These are phyloP conservation scores for Tagetes patula DNA, from an alignment of 129 eudicot species.

Conservation along the genomic window DNA sequence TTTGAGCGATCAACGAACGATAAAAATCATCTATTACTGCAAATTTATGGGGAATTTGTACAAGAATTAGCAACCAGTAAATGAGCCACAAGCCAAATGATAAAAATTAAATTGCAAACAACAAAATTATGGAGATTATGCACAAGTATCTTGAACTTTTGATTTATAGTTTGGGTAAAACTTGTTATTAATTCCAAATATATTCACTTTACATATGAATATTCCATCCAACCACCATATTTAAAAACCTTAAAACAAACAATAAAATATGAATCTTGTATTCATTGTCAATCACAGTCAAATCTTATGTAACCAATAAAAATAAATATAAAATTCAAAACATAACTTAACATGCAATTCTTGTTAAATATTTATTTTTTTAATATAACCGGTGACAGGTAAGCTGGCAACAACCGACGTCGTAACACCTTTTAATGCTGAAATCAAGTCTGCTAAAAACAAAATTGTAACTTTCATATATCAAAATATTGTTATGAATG, in stretches of 20 bases:
- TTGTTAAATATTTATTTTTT: no score
- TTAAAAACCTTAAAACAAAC: neutral
- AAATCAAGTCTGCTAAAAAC: no score
- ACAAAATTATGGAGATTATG: neutral
- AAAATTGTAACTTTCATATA: no score
- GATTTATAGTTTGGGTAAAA: slow-evolving; percentile 4
- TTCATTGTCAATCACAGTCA: slow-evolving; percentile 14
- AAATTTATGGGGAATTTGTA: slow-evolving; percentile 8
- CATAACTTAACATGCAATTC: no score
- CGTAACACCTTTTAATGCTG: no score
- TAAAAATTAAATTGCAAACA: slow-evolving; percentile 1
- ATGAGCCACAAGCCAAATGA: slow-evolving; percentile 1
- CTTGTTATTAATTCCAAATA: neutral
- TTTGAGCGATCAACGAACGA: neutral
- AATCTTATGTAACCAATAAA: neutral
- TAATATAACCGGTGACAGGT: no score
- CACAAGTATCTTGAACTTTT: neutral
- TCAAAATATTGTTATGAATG: no score
- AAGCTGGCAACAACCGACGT: no score
- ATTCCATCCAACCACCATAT: neutral
- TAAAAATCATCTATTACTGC: slow-evolving; percentile 23
- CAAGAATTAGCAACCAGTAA: slow-evolving; percentile 22
- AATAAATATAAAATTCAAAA: neutral
- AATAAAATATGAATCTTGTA: slow-evolving; percentile 7
- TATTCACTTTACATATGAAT: neutral